Evolutionary conservation across 208 protist species (phyloP).

Genomic region (Pavlovales sp.): DNA sequence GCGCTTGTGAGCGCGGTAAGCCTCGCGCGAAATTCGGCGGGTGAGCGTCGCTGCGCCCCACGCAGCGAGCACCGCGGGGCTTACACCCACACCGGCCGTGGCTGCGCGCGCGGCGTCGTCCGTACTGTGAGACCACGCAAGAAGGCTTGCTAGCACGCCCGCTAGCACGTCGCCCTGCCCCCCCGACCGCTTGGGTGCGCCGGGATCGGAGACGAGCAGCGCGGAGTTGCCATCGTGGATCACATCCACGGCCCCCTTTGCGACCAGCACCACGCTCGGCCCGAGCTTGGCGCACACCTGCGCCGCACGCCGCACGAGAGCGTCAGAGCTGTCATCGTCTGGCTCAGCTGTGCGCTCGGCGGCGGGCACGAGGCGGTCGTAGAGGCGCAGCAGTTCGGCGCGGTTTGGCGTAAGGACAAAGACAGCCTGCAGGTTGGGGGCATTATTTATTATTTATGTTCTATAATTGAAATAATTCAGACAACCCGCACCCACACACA

Average conservation of each 20-base stretch:
- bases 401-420: conserved; percentile 55
- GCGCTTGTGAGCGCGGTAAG: background rate
- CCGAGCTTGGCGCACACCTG: background rate
- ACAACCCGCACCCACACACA: no score
- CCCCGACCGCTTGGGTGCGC: conserved; percentile 56
- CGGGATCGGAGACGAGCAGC: background rate
- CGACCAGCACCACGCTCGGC: conserved; percentile 57
- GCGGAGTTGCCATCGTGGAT: conserved; percentile 58
- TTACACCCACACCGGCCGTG: background rate
- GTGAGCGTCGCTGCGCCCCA: conserved; percentile 15
- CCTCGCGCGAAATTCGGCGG: conserved; percentile 2
- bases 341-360: no score
- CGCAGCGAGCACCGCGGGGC: background rate
- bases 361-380: background rate
- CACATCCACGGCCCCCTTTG: conserved; percentile 66
- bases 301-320: background rate
- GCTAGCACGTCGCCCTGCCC: conserved; percentile 65
- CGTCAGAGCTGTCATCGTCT: background rate
- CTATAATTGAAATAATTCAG: no score
- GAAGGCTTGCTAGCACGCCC: conserved; percentile 40
- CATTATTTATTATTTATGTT: no score
- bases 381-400: conserved; percentile 42
- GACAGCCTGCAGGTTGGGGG: no score
- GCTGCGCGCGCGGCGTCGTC: background rate
- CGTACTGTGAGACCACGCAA: conserved; percentile 20